Percentiles rank a stretch among this genome's conserved stretches.
Evolutionary conservation across 2,329 filamentous ascomycete genomes (phyloP).

Genomic region (Dothistroma septosporum): DNA sequence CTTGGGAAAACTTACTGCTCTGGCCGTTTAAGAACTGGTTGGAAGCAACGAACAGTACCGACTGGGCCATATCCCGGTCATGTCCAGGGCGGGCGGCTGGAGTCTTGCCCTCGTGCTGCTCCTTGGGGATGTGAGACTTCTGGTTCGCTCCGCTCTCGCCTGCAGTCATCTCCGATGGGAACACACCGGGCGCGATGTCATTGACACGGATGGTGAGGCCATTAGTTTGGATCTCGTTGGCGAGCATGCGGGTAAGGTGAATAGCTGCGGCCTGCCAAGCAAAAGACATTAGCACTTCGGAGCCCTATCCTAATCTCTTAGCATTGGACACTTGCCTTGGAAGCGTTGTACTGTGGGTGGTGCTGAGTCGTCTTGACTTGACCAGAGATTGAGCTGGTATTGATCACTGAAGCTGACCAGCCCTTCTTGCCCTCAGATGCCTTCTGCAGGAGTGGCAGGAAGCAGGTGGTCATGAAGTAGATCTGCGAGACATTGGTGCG

Average conservation of each 20-base stretch:
- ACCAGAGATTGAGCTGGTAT: constrained; percentile 46
- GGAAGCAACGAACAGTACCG: constrained; percentile 51
- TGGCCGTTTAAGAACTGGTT: constrained; percentile 51
- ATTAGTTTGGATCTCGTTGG: constrained; percentile 50
- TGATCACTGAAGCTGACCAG: constrained; percentile 45
- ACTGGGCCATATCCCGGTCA: constrained; percentile 57
- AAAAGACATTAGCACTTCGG: no score
- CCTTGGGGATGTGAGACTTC: constrained; percentile 53
- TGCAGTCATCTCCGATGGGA: constrained; percentile 57
- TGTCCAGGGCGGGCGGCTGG: constrained; percentile 52
- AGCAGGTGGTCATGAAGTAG: constrained; percentile 46
- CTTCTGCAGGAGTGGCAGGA: constrained; percentile 46
- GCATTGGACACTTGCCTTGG: no score
- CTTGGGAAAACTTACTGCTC: no score
- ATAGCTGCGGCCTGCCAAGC: constrained; percentile 50
- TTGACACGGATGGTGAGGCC: constrained; percentile 55
- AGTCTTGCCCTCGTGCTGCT: constrained; percentile 48
- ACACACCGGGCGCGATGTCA: constrained; percentile 51
- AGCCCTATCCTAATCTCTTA: no score
- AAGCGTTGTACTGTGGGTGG: constrained; percentile 48
- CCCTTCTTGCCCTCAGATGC: constrained; percentile 40
- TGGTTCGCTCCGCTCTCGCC: constrained; percentile 50
- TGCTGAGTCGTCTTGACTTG: constrained; percentile 46
- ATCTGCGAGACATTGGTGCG: constrained; percentile 47
- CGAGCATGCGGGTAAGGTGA: constrained; percentile 54